These are phyloP conservation scores for Linum trigynum DNA, from an alignment of 345 rosid genomes.

Conservation along the genomic window DNA sequence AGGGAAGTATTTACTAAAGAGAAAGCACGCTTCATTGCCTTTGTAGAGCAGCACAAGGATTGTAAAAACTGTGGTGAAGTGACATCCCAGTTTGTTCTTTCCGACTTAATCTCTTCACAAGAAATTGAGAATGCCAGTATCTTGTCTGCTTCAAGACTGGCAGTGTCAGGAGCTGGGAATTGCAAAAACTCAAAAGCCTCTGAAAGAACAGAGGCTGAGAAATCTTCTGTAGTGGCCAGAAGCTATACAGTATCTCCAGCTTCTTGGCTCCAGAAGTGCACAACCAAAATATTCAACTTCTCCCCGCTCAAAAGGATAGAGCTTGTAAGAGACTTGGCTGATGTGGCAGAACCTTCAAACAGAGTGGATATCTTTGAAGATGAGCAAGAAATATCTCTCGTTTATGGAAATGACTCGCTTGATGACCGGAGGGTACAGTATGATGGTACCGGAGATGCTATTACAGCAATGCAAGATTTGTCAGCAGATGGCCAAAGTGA, in stretches of 20 bases:
- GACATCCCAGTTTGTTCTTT: slow-evolving; percentile 58
- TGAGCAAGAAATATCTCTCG: slow-evolving; percentile 38
- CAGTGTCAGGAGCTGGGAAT: slow-evolving; percentile 20
- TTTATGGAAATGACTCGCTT: slow-evolving; percentile 26
- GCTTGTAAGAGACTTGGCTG: slow-evolving; percentile 24
- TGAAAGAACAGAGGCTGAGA: slow-evolving; percentile 23
- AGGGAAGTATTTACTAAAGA: slow-evolving; percentile 70
- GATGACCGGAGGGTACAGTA: slow-evolving; percentile 39
- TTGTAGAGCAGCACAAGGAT: slow-evolving; percentile 59
- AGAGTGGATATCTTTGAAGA: slow-evolving; percentile 20
- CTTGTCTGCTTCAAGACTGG: slow-evolving; percentile 33
- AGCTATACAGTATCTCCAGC: slow-evolving; percentile 37
- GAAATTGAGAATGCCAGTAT: slow-evolving; percentile 50
- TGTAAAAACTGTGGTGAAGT: slow-evolving; percentile 66
- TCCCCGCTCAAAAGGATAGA: slow-evolving; percentile 60
- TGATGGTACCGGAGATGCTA: slow-evolving; percentile 34
- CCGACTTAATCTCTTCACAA: slow-evolving; percentile 44
- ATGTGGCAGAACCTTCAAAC: slow-evolving; percentile 32
- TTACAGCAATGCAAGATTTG: slow-evolving; percentile 32
- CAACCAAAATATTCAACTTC: slow-evolving; percentile 61
- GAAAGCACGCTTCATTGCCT: slow-evolving; percentile 64
- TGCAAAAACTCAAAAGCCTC: slow-evolving; percentile 14
- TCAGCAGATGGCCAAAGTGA: slow-evolving; percentile 46
- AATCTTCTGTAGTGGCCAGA: slow-evolving; percentile 23
- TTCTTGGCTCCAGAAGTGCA: slow-evolving; percentile 77